Evolutionary conservation across 2,329 filamentous ascomycete species (phyloP).

Genomic region (Fusarium mexicanum): DNA sequence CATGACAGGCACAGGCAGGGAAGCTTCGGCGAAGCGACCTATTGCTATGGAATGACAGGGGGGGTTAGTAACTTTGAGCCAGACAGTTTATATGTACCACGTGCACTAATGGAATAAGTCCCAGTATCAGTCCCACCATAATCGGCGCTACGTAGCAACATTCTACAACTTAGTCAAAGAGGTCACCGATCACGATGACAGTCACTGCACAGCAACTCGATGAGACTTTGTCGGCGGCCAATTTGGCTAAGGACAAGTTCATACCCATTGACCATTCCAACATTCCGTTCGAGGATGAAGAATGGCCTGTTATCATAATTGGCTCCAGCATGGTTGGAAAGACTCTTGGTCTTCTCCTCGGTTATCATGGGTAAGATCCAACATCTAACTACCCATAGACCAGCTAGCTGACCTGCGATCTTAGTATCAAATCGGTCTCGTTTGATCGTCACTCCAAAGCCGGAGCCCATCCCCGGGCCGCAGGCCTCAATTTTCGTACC

Average conservation of each 20-base stretch:
- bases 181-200: neutral
- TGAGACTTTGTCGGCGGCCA: neutral
- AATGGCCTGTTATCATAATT: neutral
- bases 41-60: rapidly evolving
- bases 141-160: neutral
- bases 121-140: neutral
- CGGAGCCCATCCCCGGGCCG: neutral
- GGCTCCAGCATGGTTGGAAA: constrained; percentile 2
- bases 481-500: neutral
- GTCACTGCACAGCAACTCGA: neutral
- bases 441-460: neutral
- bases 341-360: neutral
- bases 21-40: no score
- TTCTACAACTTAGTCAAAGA: rapidly evolving
- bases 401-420: rapidly evolving
- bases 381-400: rapidly evolving
- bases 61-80: rapidly evolving
- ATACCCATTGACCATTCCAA: neutral
- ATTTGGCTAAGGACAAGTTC: neutral
- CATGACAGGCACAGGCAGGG: no score
- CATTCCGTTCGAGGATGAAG: neutral
- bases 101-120: rapidly evolving
- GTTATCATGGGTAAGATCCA: neutral
- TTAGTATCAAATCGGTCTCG: neutral
- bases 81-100: no score